phyloP scores from a whole-genome alignment of 768 basidiomycete species.

The Imleria badia region DNA sequence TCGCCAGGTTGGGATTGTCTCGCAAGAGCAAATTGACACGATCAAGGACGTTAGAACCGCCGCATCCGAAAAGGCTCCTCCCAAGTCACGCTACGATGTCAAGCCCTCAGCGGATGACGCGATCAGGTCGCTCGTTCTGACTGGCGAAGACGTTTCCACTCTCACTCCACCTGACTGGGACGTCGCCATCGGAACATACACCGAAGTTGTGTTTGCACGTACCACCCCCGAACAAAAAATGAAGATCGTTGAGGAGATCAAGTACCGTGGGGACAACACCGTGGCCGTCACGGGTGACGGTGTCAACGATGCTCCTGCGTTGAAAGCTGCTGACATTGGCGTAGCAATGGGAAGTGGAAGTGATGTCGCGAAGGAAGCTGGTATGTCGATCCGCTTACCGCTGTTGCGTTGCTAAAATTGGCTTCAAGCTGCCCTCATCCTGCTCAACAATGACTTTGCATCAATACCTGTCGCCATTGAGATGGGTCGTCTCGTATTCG shows the following conservation, averaged over 20 bases:
- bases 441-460: slow-evolving; percentile 58
- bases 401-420: not conserved
- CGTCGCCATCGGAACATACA: slow-evolving; percentile 35
- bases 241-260: slow-evolving; percentile 54
- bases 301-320: slow-evolving; percentile 50
- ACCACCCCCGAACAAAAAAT: slow-evolving; percentile 60
- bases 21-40: slow-evolving; percentile 39
- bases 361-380: slow-evolving; percentile 55
- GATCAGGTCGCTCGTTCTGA: slow-evolving; percentile 41
- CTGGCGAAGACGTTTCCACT: slow-evolving; percentile 43
- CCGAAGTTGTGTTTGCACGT: slow-evolving; percentile 52
- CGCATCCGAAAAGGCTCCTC: slow-evolving; percentile 10
- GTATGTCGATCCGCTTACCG: slow-evolving; percentile 24
- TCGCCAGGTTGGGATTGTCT: slow-evolving; percentile 42
- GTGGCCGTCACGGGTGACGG: slow-evolving; percentile 61
- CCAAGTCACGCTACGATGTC: slow-evolving; percentile 23
- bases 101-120: slow-evolving; percentile 40
- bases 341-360: slow-evolving; percentile 50
- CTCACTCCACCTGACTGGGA: slow-evolving; percentile 41
- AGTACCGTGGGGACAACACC: slow-evolving; percentile 44
- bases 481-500: slow-evolving; percentile 58
- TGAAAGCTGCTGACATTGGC: slow-evolving; percentile 56
- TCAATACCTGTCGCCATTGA: slow-evolving; percentile 58
- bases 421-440: slow-evolving; percentile 39
- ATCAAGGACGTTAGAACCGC: slow-evolving; percentile 25